These are phyloP conservation scores for Chrysoporthe puriensis DNA, from an alignment of 2,329 filamentous ascomycete species.

Conservation along the genomic window DNA sequence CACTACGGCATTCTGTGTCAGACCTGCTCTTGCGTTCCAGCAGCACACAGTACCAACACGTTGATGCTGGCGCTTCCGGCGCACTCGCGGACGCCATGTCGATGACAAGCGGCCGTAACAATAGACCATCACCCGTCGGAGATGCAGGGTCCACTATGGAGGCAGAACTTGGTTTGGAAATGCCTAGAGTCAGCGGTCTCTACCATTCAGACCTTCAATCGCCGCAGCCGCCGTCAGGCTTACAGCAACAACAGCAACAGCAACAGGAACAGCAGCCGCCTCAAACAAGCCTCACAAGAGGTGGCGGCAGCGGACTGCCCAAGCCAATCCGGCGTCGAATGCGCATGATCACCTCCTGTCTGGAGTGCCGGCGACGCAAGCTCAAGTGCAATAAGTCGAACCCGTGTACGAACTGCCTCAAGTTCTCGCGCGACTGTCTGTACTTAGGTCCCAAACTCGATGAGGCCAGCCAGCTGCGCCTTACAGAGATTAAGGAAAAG, in stretches of 20 bases:
- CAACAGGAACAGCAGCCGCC: slow-evolving; percentile 7
- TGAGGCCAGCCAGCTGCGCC: slow-evolving; percentile 67
- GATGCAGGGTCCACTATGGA: neutral
- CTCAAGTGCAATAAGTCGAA: slow-evolving; percentile 76
- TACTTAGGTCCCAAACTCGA: slow-evolving; percentile 72
- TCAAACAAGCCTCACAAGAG: slow-evolving; percentile 9
- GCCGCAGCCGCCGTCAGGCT: neutral
- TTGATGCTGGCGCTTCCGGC: slow-evolving; percentile 9
- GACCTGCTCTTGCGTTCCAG: neutral
- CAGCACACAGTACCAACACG: neutral
- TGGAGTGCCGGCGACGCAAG: slow-evolving; percentile 75
- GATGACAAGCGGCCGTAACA: slow-evolving; percentile 5
- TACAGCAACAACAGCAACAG: slow-evolving; percentile 6
- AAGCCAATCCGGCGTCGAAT: slow-evolving; percentile 61
- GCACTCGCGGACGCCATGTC: slow-evolving; percentile 4
- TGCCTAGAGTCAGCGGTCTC: neutral
- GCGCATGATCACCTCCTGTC: slow-evolving; percentile 70
- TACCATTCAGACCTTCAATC: slow-evolving; percentile 13
- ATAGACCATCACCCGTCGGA: slow-evolving; percentile 3
- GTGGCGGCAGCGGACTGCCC: slow-evolving; percentile 16
- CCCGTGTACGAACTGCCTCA: slow-evolving; percentile 70
- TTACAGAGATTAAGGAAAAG: slow-evolving; percentile 79
- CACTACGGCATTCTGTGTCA: slow-evolving; percentile 1
- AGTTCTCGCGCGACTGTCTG: slow-evolving; percentile 58
- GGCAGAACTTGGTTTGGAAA: neutral